These are phyloP conservation scores for Lepiota venenata DNA, from an alignment of 768 basidiomycete genomes.

Conservation along the genomic window DNA sequence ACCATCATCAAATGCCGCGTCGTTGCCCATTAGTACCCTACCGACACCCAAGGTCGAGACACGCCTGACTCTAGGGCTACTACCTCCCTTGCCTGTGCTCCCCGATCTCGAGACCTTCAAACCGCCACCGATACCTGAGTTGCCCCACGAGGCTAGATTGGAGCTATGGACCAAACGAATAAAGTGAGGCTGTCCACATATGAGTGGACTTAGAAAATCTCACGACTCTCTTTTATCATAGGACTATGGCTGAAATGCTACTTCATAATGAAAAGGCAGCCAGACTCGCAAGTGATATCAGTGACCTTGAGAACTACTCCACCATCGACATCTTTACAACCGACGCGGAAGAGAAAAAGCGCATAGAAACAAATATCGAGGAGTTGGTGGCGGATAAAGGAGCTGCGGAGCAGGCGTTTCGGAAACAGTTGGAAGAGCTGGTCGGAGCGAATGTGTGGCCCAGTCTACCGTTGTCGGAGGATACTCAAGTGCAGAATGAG, in stretches of 20 bases:
- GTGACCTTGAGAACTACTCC: slow-evolving; percentile 6
- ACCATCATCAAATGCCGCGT: too few relatives aligned
- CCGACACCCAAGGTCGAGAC: too few relatives aligned
- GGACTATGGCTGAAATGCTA: slow-evolving; percentile 6
- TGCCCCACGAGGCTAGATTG: slow-evolving; percentile 9
- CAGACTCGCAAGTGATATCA: slow-evolving; percentile 1
- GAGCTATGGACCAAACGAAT: slow-evolving; percentile 17
- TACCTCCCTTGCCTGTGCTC: slow-evolving; percentile 9
- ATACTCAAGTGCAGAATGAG: slow-evolving; percentile 12
- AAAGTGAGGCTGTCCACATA: slow-evolving; percentile 11
- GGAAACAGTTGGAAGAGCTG: background rate
- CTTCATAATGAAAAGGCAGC: background rate
- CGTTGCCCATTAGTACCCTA: too few relatives aligned
- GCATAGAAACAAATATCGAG: background rate
- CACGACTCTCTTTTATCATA: background rate
- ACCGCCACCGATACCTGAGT: background rate
- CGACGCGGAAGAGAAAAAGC: slow-evolving; percentile 2
- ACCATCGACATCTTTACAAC: background rate
- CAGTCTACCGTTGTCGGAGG: slow-evolving; percentile 9
- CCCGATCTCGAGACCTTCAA: slow-evolving; percentile 4
- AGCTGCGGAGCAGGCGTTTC: background rate
- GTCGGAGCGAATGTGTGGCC: slow-evolving; percentile 12
- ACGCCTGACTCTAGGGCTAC: background rate
- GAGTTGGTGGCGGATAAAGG: background rate
- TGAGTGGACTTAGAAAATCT: background rate